phyloP scores from a whole-genome alignment of 352 stramenopile species.

The Peronospora farinosa region DNA sequence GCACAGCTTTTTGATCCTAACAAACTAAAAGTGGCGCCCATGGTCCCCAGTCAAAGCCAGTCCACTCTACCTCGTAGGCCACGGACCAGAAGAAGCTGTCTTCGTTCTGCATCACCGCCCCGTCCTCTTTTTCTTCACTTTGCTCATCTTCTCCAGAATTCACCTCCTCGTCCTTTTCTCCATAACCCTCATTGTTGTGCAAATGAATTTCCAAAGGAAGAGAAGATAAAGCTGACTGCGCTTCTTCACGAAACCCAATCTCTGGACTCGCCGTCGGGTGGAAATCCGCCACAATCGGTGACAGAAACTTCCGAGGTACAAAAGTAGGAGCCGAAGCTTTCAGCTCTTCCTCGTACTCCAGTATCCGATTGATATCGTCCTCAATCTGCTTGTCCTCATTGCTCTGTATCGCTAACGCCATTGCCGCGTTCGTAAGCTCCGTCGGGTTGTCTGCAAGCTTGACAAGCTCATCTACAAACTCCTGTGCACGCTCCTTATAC shows the following conservation, averaged over 20 bases:
- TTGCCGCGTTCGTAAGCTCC: constrained; percentile 41
- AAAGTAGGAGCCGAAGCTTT: constrained; percentile 71
- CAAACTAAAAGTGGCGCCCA: constrained; percentile 1
- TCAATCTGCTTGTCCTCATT: constrained; percentile 26
- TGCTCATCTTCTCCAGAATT: constrained; percentile 16
- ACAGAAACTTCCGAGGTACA: constrained; percentile 42
- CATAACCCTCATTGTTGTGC: constrained; percentile 15
- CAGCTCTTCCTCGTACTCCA: constrained; percentile 47
- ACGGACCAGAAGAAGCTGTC: constrained; percentile 85
- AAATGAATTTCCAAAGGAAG: constrained; percentile 6
- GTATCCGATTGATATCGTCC: constrained; percentile 36
- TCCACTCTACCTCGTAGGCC: constrained; percentile 65
- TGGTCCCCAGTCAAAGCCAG: background rate
- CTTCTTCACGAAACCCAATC: constrained; percentile 4
- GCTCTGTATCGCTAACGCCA: constrained; percentile 23
- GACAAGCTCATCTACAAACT: constrained; percentile 66
- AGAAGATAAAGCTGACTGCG: constrained; percentile 6
- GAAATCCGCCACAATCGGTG: constrained; percentile 20
- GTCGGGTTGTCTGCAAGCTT: constrained; percentile 51
- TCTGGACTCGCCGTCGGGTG: constrained; percentile 20
- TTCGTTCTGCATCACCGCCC: constrained; percentile 50
- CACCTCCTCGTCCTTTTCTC: constrained; percentile 10
- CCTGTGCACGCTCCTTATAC: constrained; percentile 43
- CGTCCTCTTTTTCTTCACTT: constrained; percentile 14
- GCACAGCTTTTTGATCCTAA: constrained; percentile 5